Evolutionary conservation across 495 filamentous ascomycete genomes (phyloP).

Genomic region (Annulohypoxylon moriforme): DNA sequence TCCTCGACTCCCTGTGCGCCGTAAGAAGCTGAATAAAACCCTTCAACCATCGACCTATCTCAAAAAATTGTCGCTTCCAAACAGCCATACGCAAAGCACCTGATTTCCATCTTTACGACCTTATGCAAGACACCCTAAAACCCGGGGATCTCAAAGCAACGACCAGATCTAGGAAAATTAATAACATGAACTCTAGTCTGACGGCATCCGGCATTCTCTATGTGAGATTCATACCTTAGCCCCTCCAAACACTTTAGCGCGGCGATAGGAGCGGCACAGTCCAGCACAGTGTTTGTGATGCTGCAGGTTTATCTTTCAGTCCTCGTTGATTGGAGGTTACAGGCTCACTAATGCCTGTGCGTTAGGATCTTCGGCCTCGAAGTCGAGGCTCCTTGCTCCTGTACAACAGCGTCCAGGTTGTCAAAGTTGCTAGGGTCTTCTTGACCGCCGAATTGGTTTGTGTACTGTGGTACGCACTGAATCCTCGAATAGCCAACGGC

Average conservation of each 20-base stretch:
- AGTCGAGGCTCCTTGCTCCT: conserved; percentile 29
- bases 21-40: conserved; percentile 1
- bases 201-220: neutral
- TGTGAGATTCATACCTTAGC: neutral
- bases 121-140: conserved; percentile 2
- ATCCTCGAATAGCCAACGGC: neutral
- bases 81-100: neutral
- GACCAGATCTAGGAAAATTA: conserved; percentile 7
- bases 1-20: neutral
- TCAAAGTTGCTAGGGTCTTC: conserved; percentile 17
- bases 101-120: conserved; percentile 1
- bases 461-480: conserved; percentile 19
- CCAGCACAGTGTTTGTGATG: conserved; percentile 43
- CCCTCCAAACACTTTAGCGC: conserved; percentile 22
- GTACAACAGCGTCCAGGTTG: conserved; percentile 13
- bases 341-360: conserved; percentile 38
- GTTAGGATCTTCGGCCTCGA: conserved; percentile 29
- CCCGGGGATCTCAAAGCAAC: neutral
- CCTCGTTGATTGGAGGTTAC: conserved; percentile 41
- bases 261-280: conserved; percentile 42
- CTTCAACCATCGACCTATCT: neutral
- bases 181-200: conserved; percentile 43
- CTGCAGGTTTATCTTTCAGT: conserved; percentile 51
- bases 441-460: conserved; percentile 37
- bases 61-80: neutral